Evolutionary conservation across 371 early-diverging fungal species (phyloP).

Genomic region (Apophysomyces elegans): DNA sequence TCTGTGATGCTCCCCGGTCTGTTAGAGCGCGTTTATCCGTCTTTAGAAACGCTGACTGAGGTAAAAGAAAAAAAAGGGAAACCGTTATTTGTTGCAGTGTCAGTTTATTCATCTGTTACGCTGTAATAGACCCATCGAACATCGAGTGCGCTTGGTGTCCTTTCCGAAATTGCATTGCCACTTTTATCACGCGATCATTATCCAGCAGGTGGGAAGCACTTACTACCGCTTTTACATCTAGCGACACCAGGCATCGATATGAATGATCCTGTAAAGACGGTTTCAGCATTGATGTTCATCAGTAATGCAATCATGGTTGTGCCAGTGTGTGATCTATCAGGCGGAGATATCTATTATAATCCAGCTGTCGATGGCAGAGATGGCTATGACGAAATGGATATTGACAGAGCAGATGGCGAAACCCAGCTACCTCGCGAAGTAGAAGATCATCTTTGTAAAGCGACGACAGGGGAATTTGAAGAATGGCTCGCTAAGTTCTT

Average conservation of each 20-base stretch:
- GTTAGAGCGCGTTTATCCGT: constrained; percentile 83
- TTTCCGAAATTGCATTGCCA: constrained; percentile 70
- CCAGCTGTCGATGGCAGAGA: constrained; percentile 31
- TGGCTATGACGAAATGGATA: constrained; percentile 53
- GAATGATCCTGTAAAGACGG: constrained; percentile 87
- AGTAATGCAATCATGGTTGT: constrained; percentile 64
- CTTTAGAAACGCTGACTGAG: constrained; percentile 86
- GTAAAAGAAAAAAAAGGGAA: constrained; percentile 17
- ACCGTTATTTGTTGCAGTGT: neutral
- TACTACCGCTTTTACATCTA: constrained; percentile 74
- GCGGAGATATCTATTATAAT: constrained; percentile 17
- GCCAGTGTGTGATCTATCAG: constrained; percentile 68
- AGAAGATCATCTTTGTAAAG: constrained; percentile 68
- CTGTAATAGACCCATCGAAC: constrained; percentile 79
- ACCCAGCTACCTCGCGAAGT: constrained; percentile 39
- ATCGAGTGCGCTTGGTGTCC: constrained; percentile 73
- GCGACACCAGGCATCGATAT: constrained; percentile 89
- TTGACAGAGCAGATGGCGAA: constrained; percentile 54
- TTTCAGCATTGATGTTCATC: constrained; percentile 77
- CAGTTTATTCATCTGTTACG: no score
- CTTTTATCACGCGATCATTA: constrained; percentile 74
- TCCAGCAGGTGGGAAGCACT: constrained; percentile 85
- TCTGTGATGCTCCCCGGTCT: constrained; percentile 78
- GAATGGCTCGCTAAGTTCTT: constrained; percentile 86
- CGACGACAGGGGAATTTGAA: constrained; percentile 80